Base-by-base conservation (phyloP, 208 protist species). In the Vickermania spadyakhi region DNA sequence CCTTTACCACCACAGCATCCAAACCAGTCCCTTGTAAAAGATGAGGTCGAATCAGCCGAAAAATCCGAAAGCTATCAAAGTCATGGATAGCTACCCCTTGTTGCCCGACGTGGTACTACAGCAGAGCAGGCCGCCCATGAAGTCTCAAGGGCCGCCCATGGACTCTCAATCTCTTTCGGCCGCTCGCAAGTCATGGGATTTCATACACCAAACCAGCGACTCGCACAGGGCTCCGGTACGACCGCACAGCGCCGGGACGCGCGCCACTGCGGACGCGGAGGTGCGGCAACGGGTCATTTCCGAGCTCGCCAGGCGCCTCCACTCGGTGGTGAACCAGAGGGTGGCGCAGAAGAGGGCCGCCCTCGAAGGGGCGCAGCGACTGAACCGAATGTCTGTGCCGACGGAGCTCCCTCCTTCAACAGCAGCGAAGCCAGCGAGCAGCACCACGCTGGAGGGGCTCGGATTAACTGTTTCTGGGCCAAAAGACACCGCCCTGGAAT, bases 231-330 rank as follows among this genome's bases (percentile, higher is more conserved):
- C 41, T 30, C 55, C 55, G 25, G 3, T 23, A 59, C 22, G 41
- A 51, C 28, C 25, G 55, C 27, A 63, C 31, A 25, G 28, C 45
- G 11, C 53, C 51, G 0, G 18, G 52, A n/a, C 41, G 59, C 29
- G 60, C 22, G 7, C 26, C 25, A 2, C 53, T 23, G 14, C 56
- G 13, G 30, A 53, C 13, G 2, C 45, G 18, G 50, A 69, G 28
- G 42, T 72, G 3, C 36, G 64, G 27, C 22, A 52, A 14, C 66
- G 68, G 11, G 60, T 80, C 22, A 26, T 52, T 14, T 45, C 56
- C 22, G 74, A 75, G 50, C 55, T 73, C 31, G 21, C 70, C 0
- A 30, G 65, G 23, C 63, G 69, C 14, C 59, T 68, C 18, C 58
- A 59, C 23, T 45, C 62, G 18, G 29, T 72, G 58, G 56, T 75